Conservation (phyloP, 768 basidiomycete species). For the Suillus luteus region DNA sequence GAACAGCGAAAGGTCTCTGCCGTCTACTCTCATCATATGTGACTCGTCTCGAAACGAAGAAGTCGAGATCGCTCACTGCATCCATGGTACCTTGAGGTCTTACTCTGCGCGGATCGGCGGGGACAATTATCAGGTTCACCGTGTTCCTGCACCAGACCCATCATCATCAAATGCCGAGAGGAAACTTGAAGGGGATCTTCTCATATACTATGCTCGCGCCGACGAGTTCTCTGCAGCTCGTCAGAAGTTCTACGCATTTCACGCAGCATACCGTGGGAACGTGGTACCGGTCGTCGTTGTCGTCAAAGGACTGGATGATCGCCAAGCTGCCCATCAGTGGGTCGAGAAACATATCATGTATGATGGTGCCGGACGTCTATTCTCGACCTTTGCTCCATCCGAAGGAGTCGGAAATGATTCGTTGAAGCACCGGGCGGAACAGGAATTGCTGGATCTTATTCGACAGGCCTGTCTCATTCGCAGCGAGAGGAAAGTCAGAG, state of each 20-base stretch:
- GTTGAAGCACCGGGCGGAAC: background rate
- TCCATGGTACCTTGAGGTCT: background rate
- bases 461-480: background rate
- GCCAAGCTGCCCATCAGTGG: slow-evolving; percentile 16
- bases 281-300: slow-evolving; percentile 24
- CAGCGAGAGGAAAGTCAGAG: background rate
- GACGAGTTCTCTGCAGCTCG: background rate
- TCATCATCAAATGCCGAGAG: background rate
- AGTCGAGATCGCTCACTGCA: background rate
- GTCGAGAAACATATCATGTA: background rate
- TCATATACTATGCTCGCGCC: slow-evolving; percentile 4
- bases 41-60: slow-evolving; percentile 1
- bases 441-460: background rate
- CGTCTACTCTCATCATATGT: slow-evolving; percentile 11
- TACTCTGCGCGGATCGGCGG: background rate
- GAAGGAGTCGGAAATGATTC: background rate
- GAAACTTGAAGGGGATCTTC: slow-evolving; percentile 4
- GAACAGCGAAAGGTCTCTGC: background rate
- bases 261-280: slow-evolving; percentile 15
- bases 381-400: background rate
- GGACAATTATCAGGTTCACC: slow-evolving; percentile 1
- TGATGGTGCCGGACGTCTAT: background rate
- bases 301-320: slow-evolving; percentile 18
- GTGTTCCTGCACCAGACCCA: background rate
- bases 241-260: slow-evolving; percentile 13